Base-by-base conservation (phyloP, 768 basidiomycete species). In the Podaxis pistillaris region DNA sequence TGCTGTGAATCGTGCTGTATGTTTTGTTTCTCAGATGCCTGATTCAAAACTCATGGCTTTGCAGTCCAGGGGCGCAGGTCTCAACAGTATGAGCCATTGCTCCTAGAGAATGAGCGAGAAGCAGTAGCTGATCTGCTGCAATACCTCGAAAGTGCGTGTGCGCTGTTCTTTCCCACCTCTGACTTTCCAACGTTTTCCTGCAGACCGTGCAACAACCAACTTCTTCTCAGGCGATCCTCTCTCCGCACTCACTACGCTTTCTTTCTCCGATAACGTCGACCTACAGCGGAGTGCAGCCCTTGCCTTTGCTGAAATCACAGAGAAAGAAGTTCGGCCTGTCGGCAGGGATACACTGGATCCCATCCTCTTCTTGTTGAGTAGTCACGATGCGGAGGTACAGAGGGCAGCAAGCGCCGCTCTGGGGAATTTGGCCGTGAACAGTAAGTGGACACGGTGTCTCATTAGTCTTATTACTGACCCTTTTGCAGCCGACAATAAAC, bases 241-340 rank as follows among this genome's bases (percentile, higher is more conserved):
- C 63, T 83, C 89, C 57, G 95, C 97, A 41, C 80, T 99, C 61
- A 98, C 96, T 12, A 98, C 94, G 56, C 90, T 99, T 65, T 96
- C 95, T 24, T 99, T 98, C 80, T 95, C 93, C 22, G 97, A 98
- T 79, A 99, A 99, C 78, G 96, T 99, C 67, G 97, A 98, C 79
- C 83, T 99, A 19, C 97, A 99, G 79, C 87, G 97, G 55, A 96
- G 94, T 66, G 97, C 97, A 1, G 97, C 97, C 3, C 85, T 99
- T 49, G 97, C 97, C 0, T 99, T 98, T 71, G 97, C 97, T 40
- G 97, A 99, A 76, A 99, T 99, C 64, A 99, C 97, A 24, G 97
- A 99, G 81, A 98, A 98, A 79, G 97, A 99, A 77, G 96, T 98
- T 57, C 87, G 96, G 49, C 94, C 93, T 51, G 97, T 99, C 22